These are phyloP conservation scores for Pyronema omphalodes DNA, from an alignment of 495 filamentous ascomycete species.

Conservation along the genomic window DNA sequence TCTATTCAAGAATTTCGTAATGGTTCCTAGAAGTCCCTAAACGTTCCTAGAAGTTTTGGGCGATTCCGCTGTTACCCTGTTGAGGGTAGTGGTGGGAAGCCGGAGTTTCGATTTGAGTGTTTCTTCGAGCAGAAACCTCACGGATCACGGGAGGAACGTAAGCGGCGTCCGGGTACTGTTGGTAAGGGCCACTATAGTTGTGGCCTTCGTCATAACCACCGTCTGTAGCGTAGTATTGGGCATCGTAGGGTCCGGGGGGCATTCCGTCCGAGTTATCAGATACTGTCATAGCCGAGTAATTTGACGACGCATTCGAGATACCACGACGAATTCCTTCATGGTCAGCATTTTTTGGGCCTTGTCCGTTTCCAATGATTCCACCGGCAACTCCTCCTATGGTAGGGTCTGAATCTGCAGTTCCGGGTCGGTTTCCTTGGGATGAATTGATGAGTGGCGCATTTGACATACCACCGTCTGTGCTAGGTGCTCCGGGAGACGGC, in stretches of 20 bases:
- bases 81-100: conserved; percentile 54
- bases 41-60: conserved; percentile 72
- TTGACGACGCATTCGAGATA: conserved; percentile 89
- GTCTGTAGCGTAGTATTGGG: conserved; percentile 25
- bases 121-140: conserved; percentile 78
- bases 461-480: conserved; percentile 39
- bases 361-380: conserved; percentile 46
- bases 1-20: no score
- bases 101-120: conserved; percentile 85
- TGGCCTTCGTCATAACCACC: conserved; percentile 29
- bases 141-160: conserved; percentile 24
- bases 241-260: conserved; percentile 20
- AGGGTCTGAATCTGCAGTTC: conserved; percentile 46
- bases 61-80: conserved; percentile 81
- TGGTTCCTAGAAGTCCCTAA: conserved; percentile 43
- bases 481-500: conserved; percentile 41
- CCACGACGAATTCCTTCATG: conserved; percentile 62
- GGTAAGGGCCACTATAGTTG: conserved; percentile 29
- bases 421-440: conserved; percentile 29
- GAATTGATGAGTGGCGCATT: conserved; percentile 43
- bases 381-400: no score
- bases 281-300: conserved; percentile 64
- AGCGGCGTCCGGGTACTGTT: conserved; percentile 29
- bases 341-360: conserved; percentile 42
- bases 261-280: conserved; percentile 66